Evolutionary conservation across 2,329 filamentous ascomycete genomes (phyloP), one percentile per base, ranked within the genome.

Genomic region (Eutypa lata): DNA sequence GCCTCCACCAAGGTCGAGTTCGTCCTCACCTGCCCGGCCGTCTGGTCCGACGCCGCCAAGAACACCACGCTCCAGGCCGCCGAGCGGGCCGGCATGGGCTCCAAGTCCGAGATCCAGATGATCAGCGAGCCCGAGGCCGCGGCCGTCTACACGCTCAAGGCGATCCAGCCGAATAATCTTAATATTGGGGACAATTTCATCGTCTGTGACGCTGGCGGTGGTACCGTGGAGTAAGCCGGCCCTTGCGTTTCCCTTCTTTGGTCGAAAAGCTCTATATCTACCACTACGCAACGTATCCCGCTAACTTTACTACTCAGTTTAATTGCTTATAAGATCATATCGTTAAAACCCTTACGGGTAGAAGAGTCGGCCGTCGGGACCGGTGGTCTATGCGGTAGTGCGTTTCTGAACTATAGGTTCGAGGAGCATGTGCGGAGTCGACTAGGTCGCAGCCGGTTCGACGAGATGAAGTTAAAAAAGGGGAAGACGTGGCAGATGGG

Each of bases 41-140:
- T 93, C 7, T 94, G 90, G 90, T 90, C 85, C 22, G 90, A 94
- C 67, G 83, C 87, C 0, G 90, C 89, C n/a, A 93, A 92, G 73
- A 89, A 91, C 68, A 89, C 88, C 6, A 93, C 89, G 2, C 71
- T 91, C 47, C 82, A 88, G 65, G 90, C 89, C 6, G 89, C 89
- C 11, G 87, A 91, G 72, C 76, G 84, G 53, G 90, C 89, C 0
- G 90, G 89, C 3, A 90, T 93, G 86, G 89, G 89, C 4, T 80
- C 75, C 2, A 80, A 81, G 52, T 81, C 83, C 40, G 82, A 88
- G 52, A 83, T 92, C 57, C 86, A 89, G 72, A 86, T 92, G 77
- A 90, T 92, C 54, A 89, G 85, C 59, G 89, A 92, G 71, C 89
- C 87, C 0, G 89, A 92, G 71, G 89, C 89, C 2, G 89, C 89